Conservation (phyloP, 1,284 basidiomycete genomes). For the Pulchroboletus neoregius region DNA sequence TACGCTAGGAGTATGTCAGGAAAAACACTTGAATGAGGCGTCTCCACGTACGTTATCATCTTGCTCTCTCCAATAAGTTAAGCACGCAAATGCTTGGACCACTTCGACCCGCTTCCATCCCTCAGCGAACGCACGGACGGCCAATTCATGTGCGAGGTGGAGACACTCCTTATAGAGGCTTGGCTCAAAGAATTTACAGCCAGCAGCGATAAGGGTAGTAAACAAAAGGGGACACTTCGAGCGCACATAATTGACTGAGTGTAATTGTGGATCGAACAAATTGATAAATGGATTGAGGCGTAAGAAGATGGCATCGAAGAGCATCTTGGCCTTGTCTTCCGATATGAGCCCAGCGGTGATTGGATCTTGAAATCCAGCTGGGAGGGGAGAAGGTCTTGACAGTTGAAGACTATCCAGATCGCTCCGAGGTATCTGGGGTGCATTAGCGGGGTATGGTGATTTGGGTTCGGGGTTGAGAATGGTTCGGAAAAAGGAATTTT, state of each 20-base stretch:
- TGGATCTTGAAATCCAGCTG: slow-evolving; percentile 53
- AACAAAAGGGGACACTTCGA: slow-evolving; percentile 74
- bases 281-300: slow-evolving; percentile 83
- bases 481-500: slow-evolving; percentile 76
- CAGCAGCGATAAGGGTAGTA: slow-evolving; percentile 76
- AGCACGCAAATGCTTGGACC: slow-evolving; percentile 77
- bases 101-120: slow-evolving; percentile 75
- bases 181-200: slow-evolving; percentile 79
- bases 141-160: slow-evolving; percentile 65
- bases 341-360: slow-evolving; percentile 63
- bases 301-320: slow-evolving; percentile 73
- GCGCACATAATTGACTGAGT: slow-evolving; percentile 72
- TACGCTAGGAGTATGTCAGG: slow-evolving; percentile 46
- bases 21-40: slow-evolving; percentile 4
- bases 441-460: slow-evolving; percentile 35
- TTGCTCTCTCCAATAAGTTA: slow-evolving; percentile 85
- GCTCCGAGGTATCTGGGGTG: slow-evolving; percentile 22
- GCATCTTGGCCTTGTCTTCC: slow-evolving; percentile 59
- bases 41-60: slow-evolving; percentile 60
- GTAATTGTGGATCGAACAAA: slow-evolving; percentile 74
- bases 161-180: slow-evolving; percentile 64
- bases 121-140: slow-evolving; percentile 72
- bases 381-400: slow-evolving; percentile 36
- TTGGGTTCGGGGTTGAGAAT: slow-evolving; percentile 70
- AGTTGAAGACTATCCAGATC: slow-evolving; percentile 34